Conservation (phyloP, 129 eudicot species). For the Artemisia argyi region DNA sequence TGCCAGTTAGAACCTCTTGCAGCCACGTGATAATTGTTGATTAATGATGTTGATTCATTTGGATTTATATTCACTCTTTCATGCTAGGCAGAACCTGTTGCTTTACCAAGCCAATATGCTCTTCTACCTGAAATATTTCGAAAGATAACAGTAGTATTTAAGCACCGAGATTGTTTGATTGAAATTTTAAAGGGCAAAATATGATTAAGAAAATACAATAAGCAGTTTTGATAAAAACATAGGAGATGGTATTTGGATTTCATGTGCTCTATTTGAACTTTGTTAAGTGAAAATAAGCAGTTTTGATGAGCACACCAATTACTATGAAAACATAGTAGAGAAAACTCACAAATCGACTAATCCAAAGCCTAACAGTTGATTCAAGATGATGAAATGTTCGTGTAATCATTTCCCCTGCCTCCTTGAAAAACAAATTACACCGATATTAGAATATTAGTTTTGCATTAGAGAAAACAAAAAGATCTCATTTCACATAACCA, state of each 20-base stretch:
- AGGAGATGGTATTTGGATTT: too few species aligned
- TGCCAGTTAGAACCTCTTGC: neutral
- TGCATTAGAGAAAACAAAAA: neutral
- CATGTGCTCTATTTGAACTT: neutral
- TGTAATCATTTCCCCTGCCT: constrained; percentile 17
- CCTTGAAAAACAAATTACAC: too few species aligned
- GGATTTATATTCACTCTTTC: constrained; percentile 30
- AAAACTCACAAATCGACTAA: constrained; percentile 16
- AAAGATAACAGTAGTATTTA: too few species aligned
- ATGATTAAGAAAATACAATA: too few species aligned
- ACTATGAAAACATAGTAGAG: neutral
- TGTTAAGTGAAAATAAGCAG: neutral
- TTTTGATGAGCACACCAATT: neutral
- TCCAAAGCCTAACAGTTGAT: constrained; percentile 21
- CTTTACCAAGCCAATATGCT: constrained; percentile 20
- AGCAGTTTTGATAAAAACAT: too few species aligned
- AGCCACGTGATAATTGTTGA: neutral
- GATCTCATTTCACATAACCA: neutral
- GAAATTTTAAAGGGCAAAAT: too few species aligned
- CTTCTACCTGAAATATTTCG: too few species aligned
- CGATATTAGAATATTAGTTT: too few species aligned
- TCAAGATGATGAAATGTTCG: constrained; percentile 11
- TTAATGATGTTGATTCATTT: neutral
- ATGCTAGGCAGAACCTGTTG: constrained; percentile 15
- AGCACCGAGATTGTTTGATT: too few species aligned